A percentile compares a stretch with the other conserved stretches of the same genome.
Evolutionary conservation across 306 rosid species (phyloP).

Genomic region (Mimosa bimucronata): DNA sequence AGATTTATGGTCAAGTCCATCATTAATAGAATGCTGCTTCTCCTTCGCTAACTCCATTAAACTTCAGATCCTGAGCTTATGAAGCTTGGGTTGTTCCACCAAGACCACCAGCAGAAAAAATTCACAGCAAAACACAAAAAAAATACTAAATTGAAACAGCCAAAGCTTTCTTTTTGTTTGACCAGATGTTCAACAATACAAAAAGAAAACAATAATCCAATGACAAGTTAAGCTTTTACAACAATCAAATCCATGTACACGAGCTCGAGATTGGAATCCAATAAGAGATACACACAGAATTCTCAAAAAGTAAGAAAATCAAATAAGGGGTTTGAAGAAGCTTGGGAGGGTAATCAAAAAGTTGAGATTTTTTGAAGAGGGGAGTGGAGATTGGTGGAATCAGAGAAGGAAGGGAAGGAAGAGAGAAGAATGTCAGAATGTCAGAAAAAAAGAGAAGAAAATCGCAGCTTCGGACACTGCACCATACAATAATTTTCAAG

Average conservation of each 20-base stretch:
- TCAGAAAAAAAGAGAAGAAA: conserved; percentile 52
- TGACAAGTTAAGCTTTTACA: too few relatives aligned
- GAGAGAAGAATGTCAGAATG: conserved; percentile 35
- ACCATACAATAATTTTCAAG: too few relatives aligned
- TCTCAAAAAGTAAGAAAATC: conserved; percentile 1
- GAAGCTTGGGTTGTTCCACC: conserved; percentile 52
- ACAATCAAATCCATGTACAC: too few relatives aligned
- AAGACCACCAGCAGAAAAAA: conserved; percentile 42
- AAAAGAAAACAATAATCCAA: too few relatives aligned
- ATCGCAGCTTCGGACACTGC: conserved; percentile 55
- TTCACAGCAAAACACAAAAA: background rate
- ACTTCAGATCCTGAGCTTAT: conserved; percentile 69
- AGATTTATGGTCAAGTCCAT: conserved; percentile 49
- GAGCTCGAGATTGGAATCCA: conserved; percentile 23
- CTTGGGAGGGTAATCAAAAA: conserved; percentile 26
- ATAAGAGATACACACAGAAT: conserved; percentile 33
- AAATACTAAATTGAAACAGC: conserved; percentile 28
- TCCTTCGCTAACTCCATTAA: conserved; percentile 61
- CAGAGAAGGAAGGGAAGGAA: conserved; percentile 50
- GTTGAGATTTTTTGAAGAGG: too few relatives aligned
- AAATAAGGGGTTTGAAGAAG: conserved; percentile 30
- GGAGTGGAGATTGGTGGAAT: conserved; percentile 20
- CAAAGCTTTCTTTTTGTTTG: conserved; percentile 47
- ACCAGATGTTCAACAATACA: conserved; percentile 43
- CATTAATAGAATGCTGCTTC: conserved; percentile 42